Conservation (phyloP, 139 green algal species). For the Monoraphidium neglectum region DNA sequence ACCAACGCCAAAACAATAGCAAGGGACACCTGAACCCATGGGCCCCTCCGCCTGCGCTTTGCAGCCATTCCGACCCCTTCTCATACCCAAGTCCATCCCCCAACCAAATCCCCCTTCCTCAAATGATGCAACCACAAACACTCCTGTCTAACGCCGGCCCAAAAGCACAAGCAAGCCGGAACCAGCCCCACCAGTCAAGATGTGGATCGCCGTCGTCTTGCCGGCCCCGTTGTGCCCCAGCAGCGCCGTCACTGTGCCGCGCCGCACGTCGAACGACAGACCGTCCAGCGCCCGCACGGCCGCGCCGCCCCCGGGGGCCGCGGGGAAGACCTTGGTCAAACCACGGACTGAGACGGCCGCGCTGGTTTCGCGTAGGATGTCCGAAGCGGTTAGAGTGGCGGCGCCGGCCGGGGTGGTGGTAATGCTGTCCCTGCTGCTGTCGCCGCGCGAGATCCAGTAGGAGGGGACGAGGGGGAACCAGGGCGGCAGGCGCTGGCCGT, state of each 20-base stretch:
- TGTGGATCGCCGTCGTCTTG: constrained; percentile 78
- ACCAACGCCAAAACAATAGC: too few species aligned
- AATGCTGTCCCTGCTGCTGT: neutral
- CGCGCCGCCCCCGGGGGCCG: neutral
- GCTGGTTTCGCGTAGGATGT: too few species aligned
- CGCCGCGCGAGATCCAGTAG: constrained; percentile 23
- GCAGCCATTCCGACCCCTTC: too few species aligned
- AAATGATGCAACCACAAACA: too few species aligned
- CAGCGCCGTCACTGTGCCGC: constrained; percentile 75
- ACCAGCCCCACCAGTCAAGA: constrained; percentile 65
- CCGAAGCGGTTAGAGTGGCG: neutral
- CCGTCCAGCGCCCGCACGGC: constrained; percentile 66
- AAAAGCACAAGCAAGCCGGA: too few species aligned
- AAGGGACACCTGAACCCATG: neutral
- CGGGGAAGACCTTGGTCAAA: constrained; percentile 8
- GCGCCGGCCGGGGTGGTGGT: neutral
- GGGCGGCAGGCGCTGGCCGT: constrained; percentile 33
- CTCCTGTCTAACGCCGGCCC: too few species aligned
- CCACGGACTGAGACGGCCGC: neutral
- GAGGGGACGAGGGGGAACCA: constrained; percentile 39
- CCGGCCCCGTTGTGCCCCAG: constrained; percentile 84
- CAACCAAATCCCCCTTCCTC: too few species aligned
- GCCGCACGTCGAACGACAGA: constrained; percentile 52
- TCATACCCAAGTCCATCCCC: too few species aligned
- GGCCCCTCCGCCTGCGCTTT: too few species aligned